phyloP scores from a whole-genome alignment of 2,329 filamentous ascomycete species.

The Eurotiales sp. region DNA sequence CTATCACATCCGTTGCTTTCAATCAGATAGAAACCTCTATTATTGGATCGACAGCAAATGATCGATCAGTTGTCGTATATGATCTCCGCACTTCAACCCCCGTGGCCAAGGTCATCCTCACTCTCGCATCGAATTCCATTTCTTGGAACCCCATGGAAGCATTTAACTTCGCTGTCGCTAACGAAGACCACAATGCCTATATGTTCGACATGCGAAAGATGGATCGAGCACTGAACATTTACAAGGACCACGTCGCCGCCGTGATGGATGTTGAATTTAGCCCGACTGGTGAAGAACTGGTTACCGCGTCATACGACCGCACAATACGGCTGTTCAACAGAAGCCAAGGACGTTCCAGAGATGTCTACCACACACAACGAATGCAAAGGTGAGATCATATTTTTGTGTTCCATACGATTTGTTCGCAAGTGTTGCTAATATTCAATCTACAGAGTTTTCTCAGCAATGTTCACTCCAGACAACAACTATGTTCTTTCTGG shows the following conservation, averaged over 20 bases:
- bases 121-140: slow-evolving; percentile 76
- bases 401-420: not conserved
- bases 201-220: slow-evolving; percentile 95
- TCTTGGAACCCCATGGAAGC: slow-evolving; percentile 97
- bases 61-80: slow-evolving; percentile 84
- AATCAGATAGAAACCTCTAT: slow-evolving; percentile 94
- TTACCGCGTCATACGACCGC: slow-evolving; percentile 83
- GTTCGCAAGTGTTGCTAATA: slow-evolving; percentile 9
- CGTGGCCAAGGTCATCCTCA: slow-evolving; percentile 74
- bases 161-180: slow-evolving; percentile 89
- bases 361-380: slow-evolving; percentile 95
- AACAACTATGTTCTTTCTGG: slow-evolving; percentile 85
- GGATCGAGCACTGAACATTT: slow-evolving; percentile 78
- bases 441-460: slow-evolving; percentile 62
- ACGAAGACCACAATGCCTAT: slow-evolving; percentile 90
- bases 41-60: slow-evolving; percentile 77
- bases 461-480: slow-evolving; percentile 80
- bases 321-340: slow-evolving; percentile 83
- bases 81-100: slow-evolving; percentile 84
- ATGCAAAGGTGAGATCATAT: slow-evolving; percentile 65
- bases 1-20: slow-evolving; percentile 82
- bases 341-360: slow-evolving; percentile 75
- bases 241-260: slow-evolving; percentile 84
- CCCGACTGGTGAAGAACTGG: slow-evolving; percentile 89
- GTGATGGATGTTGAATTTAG: slow-evolving; percentile 97